A percentile compares a stretch with the other conserved stretches of the same genome.
phyloP scores from a whole-genome alignment of 768 basidiomycete genomes.

The Rhizopogon salebrosus region DNA sequence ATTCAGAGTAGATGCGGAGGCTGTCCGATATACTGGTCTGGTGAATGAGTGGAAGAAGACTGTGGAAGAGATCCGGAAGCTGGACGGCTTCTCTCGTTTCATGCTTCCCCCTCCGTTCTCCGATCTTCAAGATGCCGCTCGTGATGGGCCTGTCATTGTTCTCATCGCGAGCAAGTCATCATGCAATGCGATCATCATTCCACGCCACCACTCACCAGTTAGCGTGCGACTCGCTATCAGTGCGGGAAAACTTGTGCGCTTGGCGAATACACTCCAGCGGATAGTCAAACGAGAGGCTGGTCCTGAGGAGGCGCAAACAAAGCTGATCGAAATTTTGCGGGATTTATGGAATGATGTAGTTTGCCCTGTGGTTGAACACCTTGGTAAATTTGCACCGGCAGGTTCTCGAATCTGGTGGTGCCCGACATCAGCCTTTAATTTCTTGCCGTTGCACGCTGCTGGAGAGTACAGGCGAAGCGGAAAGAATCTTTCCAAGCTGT shows the following conservation, averaged over 20 bases:
- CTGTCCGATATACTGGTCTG: background rate
- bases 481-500: background rate
- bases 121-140: constrained; percentile 3
- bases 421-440: constrained; percentile 12
- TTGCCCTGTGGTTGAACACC: no score
- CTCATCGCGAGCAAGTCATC: background rate
- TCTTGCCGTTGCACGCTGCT: constrained; percentile 31
- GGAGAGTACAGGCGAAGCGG: constrained; percentile 15
- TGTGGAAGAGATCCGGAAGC: no score
- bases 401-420: constrained; percentile 3
- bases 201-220: background rate
- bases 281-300: background rate
- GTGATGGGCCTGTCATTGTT: constrained; percentile 2
- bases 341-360: constrained; percentile 9
- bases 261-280: background rate
- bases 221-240: background rate
- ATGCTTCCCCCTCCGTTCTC: constrained; percentile 7
- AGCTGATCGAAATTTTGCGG: background rate
- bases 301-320: background rate
- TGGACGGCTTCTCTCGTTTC: constrained; percentile 10
- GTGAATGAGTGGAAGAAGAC: constrained; percentile 9
- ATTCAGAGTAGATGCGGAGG: background rate
- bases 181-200: constrained; percentile 7
- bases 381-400: background rate
- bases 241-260: background rate